Evolutionary conservation across 176 grass and related monocot genomes (phyloP).

Genomic region (Raddia distichophylla): DNA sequence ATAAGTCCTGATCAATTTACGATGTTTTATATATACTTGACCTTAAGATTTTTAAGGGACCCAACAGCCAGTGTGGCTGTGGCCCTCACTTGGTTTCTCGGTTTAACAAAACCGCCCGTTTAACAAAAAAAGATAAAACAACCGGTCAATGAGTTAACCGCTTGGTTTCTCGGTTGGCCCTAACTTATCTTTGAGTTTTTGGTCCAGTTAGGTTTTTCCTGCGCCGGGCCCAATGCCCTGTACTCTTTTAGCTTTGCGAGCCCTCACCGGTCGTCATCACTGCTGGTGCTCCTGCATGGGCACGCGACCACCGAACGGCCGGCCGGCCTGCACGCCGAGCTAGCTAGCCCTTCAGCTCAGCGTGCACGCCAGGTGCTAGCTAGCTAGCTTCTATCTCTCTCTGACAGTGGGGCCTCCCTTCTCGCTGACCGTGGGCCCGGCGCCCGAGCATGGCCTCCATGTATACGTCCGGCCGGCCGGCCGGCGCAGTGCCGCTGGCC

Average conservation of each 20-base stretch:
- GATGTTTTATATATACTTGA: too few relatives aligned
- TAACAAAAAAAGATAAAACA: too few relatives aligned
- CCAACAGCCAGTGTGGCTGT: too few relatives aligned
- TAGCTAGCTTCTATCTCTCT: slow-evolving; percentile 12
- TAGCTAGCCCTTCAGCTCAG: background rate
- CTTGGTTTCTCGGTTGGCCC: background rate
- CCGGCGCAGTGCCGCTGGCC: background rate
- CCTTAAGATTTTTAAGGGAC: too few relatives aligned
- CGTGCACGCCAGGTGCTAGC: background rate
- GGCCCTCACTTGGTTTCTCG: too few relatives aligned
- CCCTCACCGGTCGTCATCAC: slow-evolving; percentile 39
- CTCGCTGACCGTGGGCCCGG: background rate
- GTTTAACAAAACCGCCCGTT: too few relatives aligned
- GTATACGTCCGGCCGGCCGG: background rate
- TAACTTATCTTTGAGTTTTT: too few relatives aligned
- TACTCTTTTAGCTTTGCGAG: background rate
- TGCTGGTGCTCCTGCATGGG: background rate
- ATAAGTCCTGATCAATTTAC: too few relatives aligned
- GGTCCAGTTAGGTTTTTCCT: too few relatives aligned
- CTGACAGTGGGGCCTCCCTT: background rate
- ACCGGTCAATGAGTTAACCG: too few relatives aligned
- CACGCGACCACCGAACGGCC: slow-evolving; percentile 1
- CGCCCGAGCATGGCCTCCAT: background rate
- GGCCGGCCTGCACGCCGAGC: background rate
- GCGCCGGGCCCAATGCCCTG: too few relatives aligned